Evolutionary conservation across 805 yeast genomes (phyloP).

Genomic region (Ogataea corticis): DNA sequence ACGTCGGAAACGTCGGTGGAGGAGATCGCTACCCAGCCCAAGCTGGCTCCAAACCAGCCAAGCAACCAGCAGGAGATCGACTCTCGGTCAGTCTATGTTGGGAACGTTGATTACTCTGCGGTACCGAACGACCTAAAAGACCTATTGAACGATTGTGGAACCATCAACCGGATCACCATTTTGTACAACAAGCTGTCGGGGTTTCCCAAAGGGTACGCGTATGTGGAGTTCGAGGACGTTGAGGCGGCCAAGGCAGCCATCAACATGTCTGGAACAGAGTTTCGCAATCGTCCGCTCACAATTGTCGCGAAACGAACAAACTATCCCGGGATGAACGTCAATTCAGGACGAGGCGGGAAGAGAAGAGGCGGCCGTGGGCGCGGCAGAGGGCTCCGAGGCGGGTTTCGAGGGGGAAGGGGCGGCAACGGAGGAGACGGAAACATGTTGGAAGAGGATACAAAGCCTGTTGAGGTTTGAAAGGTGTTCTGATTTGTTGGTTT

Average conservation of each 20-base stretch:
- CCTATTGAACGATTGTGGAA: slow-evolving; percentile 67
- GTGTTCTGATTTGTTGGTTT: neutral
- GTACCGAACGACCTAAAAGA: slow-evolving; percentile 77
- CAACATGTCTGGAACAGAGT: slow-evolving; percentile 58
- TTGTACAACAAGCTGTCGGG: slow-evolving; percentile 70
- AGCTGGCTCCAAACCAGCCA: slow-evolving; percentile 36
- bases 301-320: slow-evolving; percentile 79
- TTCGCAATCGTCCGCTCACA: slow-evolving; percentile 67
- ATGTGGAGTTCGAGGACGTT: slow-evolving; percentile 72
- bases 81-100: slow-evolving; percentile 74
- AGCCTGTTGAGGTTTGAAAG: too few species aligned
- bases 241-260: slow-evolving; percentile 65
- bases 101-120: slow-evolving; percentile 78
- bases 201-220: slow-evolving; percentile 83
- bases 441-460: too few species aligned
- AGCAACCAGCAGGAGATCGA: slow-evolving; percentile 56
- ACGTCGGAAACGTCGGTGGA: neutral
- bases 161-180: slow-evolving; percentile 78
- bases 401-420: slow-evolving; percentile 10
- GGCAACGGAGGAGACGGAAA: slow-evolving; percentile 14
- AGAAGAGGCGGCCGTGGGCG: slow-evolving; percentile 25
- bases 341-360: slow-evolving; percentile 43
- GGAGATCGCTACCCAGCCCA: slow-evolving; percentile 4
- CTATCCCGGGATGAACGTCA: slow-evolving; percentile 50
- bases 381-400: slow-evolving; percentile 6